Percentiles rank a stretch among this genome's conserved stretches.
These are phyloP conservation scores for Gossypium gossypioides DNA, from an alignment of 441 rosid genomes.

Conservation along the genomic window DNA sequence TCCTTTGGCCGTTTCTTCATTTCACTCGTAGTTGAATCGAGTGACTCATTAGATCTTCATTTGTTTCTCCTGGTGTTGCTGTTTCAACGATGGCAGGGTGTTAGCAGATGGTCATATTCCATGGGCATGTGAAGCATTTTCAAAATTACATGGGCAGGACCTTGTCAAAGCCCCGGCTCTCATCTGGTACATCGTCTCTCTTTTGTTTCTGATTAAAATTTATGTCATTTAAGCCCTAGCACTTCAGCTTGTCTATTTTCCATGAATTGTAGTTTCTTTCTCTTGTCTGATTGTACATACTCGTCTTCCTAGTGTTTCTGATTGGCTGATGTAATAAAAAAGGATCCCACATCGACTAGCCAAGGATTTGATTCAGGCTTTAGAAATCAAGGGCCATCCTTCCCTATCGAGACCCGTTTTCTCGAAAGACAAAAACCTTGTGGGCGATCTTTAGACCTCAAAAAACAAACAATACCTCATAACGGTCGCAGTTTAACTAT, in stretches of 20 bases:
- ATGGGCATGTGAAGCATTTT: constrained; percentile 96
- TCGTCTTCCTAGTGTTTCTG: too few species aligned
- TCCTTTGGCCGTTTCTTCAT: too few species aligned
- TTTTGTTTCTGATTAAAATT: background rate
- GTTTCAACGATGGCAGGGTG: constrained; percentile 41
- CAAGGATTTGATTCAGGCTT: background rate
- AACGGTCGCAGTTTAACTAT: too few species aligned
- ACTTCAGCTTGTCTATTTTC: background rate
- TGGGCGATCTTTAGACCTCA: too few species aligned
- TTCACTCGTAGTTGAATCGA: too few species aligned
- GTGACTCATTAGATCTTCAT: background rate
- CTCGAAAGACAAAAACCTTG: too few species aligned
- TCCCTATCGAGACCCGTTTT: too few species aligned
- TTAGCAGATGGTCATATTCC: constrained; percentile 96
- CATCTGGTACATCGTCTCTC: constrained; percentile 40
- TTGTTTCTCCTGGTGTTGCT: background rate
- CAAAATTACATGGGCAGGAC: constrained; percentile 61
- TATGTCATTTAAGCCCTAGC: background rate
- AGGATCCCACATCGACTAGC: background rate
- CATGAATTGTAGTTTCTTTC: background rate
- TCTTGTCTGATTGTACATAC: background rate
- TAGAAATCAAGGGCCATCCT: too few species aligned
- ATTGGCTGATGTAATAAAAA: background rate
- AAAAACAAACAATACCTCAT: too few species aligned
- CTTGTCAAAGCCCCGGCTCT: constrained; percentile 60